Evolutionary conservation across 768 basidiomycete genomes (phyloP).

Genomic region (Xanthoconium stramineum): DNA sequence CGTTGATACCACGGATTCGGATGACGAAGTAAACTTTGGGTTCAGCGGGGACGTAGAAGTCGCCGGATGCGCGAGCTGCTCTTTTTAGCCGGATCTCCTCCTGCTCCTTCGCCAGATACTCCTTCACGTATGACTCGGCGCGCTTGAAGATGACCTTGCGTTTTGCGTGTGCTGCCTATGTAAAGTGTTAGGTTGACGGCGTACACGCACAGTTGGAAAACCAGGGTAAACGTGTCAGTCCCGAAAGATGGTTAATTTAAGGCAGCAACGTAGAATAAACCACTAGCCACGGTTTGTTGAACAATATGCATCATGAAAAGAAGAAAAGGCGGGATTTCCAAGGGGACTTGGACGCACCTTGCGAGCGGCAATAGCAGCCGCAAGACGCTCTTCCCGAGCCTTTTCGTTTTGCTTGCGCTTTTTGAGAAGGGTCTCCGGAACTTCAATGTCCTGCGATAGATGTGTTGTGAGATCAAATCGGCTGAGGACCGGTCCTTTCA

Average conservation of each 20-base stretch:
- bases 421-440: slow-evolving; percentile 99
- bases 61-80: slow-evolving; percentile 84
- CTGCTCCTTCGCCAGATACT: slow-evolving; percentile 88
- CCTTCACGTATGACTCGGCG: slow-evolving; percentile 96
- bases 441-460: slow-evolving; percentile 74
- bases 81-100: slow-evolving; percentile 97
- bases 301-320: slow-evolving; percentile 76
- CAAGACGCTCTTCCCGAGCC: slow-evolving; percentile 89
- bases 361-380: slow-evolving; percentile 76
- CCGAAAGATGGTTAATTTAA: slow-evolving; percentile 86
- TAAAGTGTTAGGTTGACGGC: slow-evolving; percentile 15
- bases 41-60: slow-evolving; percentile 97
- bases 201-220: background rate
- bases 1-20: slow-evolving; percentile 99
- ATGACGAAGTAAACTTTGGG: slow-evolving; percentile 97
- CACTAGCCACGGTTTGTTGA: slow-evolving; percentile 73
- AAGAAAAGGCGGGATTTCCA: slow-evolving; percentile 13
- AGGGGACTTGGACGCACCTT: slow-evolving; percentile 59
- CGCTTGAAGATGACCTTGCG: slow-evolving; percentile 99
- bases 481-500: slow-evolving; percentile 6
- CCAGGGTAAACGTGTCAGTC: slow-evolving; percentile 43
- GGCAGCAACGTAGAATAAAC: slow-evolving; percentile 62
- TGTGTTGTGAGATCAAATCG: slow-evolving; percentile 12
- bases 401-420: slow-evolving; percentile 98
- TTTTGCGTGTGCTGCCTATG: slow-evolving; percentile 83